Base-by-base conservation (phyloP, 2,329 filamentous ascomycete species). In the Cladosporium sp. region DNA sequence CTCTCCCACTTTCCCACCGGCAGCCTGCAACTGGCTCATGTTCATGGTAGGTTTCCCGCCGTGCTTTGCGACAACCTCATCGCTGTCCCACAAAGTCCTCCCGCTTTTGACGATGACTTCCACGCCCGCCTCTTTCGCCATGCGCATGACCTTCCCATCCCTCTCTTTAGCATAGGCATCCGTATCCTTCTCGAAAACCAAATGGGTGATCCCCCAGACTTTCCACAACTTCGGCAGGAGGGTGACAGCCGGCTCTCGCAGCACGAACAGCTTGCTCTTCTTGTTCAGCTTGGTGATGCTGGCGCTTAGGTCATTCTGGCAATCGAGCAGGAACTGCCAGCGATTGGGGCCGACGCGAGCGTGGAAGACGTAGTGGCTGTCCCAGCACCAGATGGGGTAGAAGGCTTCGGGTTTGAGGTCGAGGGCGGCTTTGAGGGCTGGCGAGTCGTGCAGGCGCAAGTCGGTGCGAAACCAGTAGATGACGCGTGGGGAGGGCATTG, bases 391-490 rank as follows among this genome's bases (percentile, higher is more conserved):
- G 40, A 90, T 79, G 1, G 86, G 86, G 73, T 85, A 90, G 20
- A 91, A 71, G 17, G 78, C 80, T 51, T 89, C 86, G 1, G 86
- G 85, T 0, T 86, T 74, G 6, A 90, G 73, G 52, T 86, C 83
- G 7, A 91, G 69, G 0, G 87, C 87, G 2, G 85, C 85, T 64
- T 83, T 78, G 20, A 91, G 72, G 1, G 85, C 86, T 7, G 86
- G 86, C 0, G 85, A 89, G 66, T 90, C 87, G 68, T 90, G 86
- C 2, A 91, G 78, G 17, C 87, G 82, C 9, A 90, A 73, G 64
- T 90, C 87, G 5, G 87, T 90, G 49, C 87, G 80, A 61, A 89
- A 89, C 86, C 86, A 89, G 65, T 88, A 89, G 29, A 89, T 77
- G 2, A 89, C 85, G 44, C 79, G 71, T 36, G 79, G 71, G 59